Conservation (phyloP, 441 rosid genomes). For the California macrophylla region DNA sequence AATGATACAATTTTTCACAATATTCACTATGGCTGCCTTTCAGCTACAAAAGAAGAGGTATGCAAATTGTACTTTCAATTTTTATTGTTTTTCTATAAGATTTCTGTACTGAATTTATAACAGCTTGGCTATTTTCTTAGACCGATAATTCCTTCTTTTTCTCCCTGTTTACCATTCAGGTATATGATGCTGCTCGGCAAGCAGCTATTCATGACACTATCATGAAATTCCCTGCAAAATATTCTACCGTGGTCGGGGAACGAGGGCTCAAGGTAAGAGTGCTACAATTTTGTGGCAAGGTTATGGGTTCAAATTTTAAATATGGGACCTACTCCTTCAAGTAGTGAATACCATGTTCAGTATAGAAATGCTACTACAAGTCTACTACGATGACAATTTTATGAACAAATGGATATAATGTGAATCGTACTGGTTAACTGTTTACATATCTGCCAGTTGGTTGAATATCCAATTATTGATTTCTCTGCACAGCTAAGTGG, state of each 20-base stretch:
- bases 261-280: slow-evolving; percentile 89
- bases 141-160: slow-evolving; percentile 1
- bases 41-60: slow-evolving; percentile 88
- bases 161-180: slow-evolving; percentile 36
- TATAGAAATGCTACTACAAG: neutral
- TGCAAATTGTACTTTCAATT: slow-evolving; percentile 13
- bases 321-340: neutral
- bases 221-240: slow-evolving; percentile 77
- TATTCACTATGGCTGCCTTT: slow-evolving; percentile 84
- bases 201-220: slow-evolving; percentile 94
- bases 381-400: neutral
- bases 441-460: slow-evolving; percentile 3
- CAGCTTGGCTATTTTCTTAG: slow-evolving; percentile 6
- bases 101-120: neutral
- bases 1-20: slow-evolving; percentile 93
- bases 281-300: neutral
- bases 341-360: neutral
- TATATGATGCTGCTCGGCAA: slow-evolving; percentile 80
- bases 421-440: neutral
- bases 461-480: slow-evolving; percentile 13
- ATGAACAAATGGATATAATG: neutral
- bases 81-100: neutral
- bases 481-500: slow-evolving; percentile 70
- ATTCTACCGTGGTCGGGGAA: slow-evolving; percentile 90
- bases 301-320: neutral